Evolutionary conservation across 1,139 yeast genomes (phyloP), one percentile per base, ranked within the genome.

Genomic region (Saccharomyces hybrid): DNA sequence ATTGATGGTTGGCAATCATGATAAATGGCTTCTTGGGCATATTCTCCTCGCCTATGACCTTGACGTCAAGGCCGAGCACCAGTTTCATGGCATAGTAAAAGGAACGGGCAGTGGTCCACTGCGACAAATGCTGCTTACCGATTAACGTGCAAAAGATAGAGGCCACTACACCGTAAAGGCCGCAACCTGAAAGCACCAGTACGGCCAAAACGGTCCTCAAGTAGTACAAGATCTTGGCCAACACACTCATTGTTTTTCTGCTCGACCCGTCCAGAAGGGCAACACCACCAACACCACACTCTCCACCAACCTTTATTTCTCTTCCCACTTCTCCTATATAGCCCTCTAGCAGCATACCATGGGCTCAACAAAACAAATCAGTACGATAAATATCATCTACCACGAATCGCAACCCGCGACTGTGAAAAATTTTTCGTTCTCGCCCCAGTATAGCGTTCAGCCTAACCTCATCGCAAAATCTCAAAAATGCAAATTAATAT

Each of bases 1-100:
- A 82, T 73, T 95, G 99, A 73, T 95, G 99, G 73, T 95, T 95
- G 14, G 95, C 82, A 6, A 95, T 76, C 57, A 88, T 78, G 57
- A 95, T 82, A 5, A 93, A 96, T 1, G 99, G 98, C 41, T 76
- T 59, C 4, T 72, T 65, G 13, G 71, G 67, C 51, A 85, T 73
- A 31, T 76, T 71, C 54, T 83, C 81, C 11, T 80, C 81, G 64
- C 88, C 84, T 58, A 81, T 82, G 55, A 95, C 73, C 51, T 77
- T 80, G 56, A 93, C 82, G 59, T 78, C 82, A 58, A 90, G 75
- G 0, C 96, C 93, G 69, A 91, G 72, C 2, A 84, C 53, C 2
- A 73, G 68, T 41, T 88, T 80, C 69, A 86, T 78, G 3, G 81
- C 66, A 61, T 73, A 69, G 69, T 87, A 86, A 67, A 88, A 91